These are phyloP conservation scores for Debaryomycetaceae sp. DNA, from an alignment of 1,139 yeast genomes.

Conservation along the genomic window DNA sequence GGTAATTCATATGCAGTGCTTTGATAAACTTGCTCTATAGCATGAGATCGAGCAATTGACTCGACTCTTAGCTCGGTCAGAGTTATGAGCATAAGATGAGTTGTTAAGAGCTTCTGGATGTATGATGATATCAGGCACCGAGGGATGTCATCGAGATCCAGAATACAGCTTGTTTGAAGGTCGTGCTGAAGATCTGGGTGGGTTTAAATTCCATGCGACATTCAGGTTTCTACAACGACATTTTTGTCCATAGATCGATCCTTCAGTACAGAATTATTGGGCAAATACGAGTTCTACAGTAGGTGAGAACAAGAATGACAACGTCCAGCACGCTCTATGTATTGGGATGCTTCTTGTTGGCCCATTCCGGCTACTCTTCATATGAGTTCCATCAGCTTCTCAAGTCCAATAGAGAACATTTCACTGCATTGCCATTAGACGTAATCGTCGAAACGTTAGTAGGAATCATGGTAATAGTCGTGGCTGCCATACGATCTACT, in stretches of 20 bases:
- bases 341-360: conserved; percentile 31
- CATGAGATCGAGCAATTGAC: not conserved
- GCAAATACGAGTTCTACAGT: no score
- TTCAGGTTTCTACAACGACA: not conserved
- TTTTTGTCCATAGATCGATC: no score
- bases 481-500: conserved; percentile 32
- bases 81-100: no score
- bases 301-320: conserved; percentile 1
- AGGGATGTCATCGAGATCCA: no score
- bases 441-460: conserved; percentile 39
- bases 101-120: no score
- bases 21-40: not conserved
- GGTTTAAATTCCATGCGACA: not conserved
- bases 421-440: conserved; percentile 31
- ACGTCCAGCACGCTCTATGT: conserved; percentile 13
- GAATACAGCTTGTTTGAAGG: no score
- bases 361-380: conserved; percentile 52
- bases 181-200: no score
- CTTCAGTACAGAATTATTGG: no score
- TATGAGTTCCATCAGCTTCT: conserved; percentile 46
- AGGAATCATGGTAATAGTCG: conserved; percentile 36
- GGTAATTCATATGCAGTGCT: not conserved
- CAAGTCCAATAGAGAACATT: conserved; percentile 15
- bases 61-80: no score
- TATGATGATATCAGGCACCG: no score